A percentile compares a stretch with the other conserved stretches of the same genome.
These are phyloP conservation scores for Loxodes magnus DNA, from an alignment of 73 alveolate species.

Conservation along the genomic window DNA sequence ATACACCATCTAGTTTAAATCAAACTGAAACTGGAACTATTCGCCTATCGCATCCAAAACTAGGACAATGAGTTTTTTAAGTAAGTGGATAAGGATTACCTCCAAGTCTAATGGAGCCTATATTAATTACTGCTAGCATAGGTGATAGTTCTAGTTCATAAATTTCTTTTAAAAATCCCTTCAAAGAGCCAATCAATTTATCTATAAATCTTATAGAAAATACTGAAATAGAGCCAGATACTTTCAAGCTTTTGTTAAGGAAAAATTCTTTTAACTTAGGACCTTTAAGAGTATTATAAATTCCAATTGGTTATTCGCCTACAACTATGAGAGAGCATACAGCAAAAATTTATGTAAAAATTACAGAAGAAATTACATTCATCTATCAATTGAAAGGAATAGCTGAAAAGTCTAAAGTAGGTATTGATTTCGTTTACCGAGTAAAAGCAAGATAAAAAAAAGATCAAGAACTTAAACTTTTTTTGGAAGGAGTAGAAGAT, in stretches of 20 bases:
- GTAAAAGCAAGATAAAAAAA: slow-evolving; percentile 73
- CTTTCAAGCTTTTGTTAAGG: slow-evolving; percentile 71
- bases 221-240: slow-evolving; percentile 56
- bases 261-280: slow-evolving; percentile 77
- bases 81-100: slow-evolving; percentile 91
- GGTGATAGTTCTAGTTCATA: slow-evolving; percentile 91
- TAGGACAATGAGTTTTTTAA: slow-evolving; percentile 94
- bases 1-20: slow-evolving; percentile 86
- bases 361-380: slow-evolving; percentile 87
- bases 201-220: slow-evolving; percentile 53
- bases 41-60: slow-evolving; percentile 62
- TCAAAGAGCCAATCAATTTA: slow-evolving; percentile 77
- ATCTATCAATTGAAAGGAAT: slow-evolving; percentile 91
- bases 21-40: slow-evolving; percentile 69
- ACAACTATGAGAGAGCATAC: slow-evolving; percentile 73
- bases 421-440: slow-evolving; percentile 72
- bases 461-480: slow-evolving; percentile 58
- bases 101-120: slow-evolving; percentile 93
- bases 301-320: slow-evolving; percentile 91
- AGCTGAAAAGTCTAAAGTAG: slow-evolving; percentile 88
- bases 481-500: slow-evolving; percentile 35
- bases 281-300: slow-evolving; percentile 70
- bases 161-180: slow-evolving; percentile 92
- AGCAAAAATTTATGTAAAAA: slow-evolving; percentile 80
- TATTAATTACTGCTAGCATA: slow-evolving; percentile 80